Percentiles rank a stretch among this genome's conserved stretches.
Conservation (phyloP, 768 basidiomycete genomes). For the Phylloporus sp. region DNA sequence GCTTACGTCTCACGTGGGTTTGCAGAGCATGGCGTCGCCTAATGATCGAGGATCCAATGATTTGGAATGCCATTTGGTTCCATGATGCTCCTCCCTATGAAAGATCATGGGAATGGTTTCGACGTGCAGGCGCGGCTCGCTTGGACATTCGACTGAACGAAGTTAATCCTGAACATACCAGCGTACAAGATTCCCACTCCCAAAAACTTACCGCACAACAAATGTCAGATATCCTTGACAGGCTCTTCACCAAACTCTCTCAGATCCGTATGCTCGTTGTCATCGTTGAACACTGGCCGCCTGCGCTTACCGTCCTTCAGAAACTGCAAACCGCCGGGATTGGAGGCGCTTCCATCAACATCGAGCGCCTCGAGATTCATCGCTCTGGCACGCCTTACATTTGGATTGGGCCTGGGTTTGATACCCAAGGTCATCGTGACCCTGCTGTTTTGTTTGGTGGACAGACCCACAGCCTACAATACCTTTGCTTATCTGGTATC, state of each 20-base stretch:
- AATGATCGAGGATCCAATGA: conserved; percentile 43
- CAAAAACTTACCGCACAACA: conserved; percentile 37
- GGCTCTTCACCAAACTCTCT: conserved; percentile 48
- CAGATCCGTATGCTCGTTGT: conserved; percentile 59
- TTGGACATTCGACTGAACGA: conserved; percentile 65
- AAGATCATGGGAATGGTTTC: conserved; percentile 53
- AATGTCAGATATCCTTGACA: conserved; percentile 49
- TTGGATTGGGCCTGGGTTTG: conserved; percentile 42
- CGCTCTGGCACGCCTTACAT: conserved; percentile 47
- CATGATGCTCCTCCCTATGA: conserved; percentile 46
- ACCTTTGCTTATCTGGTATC: conserved; percentile 55
- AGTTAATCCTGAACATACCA: conserved; percentile 18
- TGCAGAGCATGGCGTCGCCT: conserved; percentile 54
- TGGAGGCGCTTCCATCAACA: conserved; percentile 34
- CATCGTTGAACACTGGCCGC: conserved; percentile 53
- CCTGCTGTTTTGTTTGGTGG: conserved; percentile 51
- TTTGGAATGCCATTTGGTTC: conserved; percentile 70
- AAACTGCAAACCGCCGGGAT: conserved; percentile 39
- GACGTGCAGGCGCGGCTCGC: conserved; percentile 50
- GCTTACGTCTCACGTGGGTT: conserved; percentile 54
- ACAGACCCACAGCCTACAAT: conserved; percentile 40
- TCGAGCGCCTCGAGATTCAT: conserved; percentile 68
- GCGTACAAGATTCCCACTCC: conserved; percentile 27
- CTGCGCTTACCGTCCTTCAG: conserved; percentile 48
- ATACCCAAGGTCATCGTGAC: conserved; percentile 30